A percentile compares a stretch with the other conserved stretches of the same genome.
Conservation (phyloP, 2,329 filamentous ascomycete genomes). For the Nemania abortiva region DNA sequence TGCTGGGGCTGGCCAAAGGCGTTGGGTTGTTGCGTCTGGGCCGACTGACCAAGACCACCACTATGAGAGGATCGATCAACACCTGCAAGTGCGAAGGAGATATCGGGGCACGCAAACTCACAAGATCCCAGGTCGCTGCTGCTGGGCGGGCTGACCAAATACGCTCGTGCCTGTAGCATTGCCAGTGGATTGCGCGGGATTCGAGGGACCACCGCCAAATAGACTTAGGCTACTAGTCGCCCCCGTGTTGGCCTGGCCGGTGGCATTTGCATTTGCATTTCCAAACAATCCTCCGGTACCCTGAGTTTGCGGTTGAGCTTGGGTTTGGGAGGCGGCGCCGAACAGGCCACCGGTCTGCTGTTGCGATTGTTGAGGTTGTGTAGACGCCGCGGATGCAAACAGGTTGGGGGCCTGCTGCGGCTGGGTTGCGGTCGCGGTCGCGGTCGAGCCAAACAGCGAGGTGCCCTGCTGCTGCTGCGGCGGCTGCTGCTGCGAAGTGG, state of each 20-base stretch:
- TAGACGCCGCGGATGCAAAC: constrained; percentile 51
- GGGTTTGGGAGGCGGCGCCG: constrained; percentile 39
- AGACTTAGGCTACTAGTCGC: constrained; percentile 48
- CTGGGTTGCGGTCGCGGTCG: constrained; percentile 40
- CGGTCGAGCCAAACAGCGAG: constrained; percentile 50
- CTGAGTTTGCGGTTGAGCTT: constrained; percentile 34
- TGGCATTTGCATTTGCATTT: constrained; percentile 34
- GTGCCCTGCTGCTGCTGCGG: constrained; percentile 48
- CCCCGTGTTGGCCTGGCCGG: constrained; percentile 38
- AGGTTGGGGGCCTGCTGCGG: constrained; percentile 46
- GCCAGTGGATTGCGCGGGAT: constrained; percentile 37
- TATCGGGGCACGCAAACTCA: constrained; percentile 40
- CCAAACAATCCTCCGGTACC: constrained; percentile 45
- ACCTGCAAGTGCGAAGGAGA: not conserved
- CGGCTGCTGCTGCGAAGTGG: constrained; percentile 44
- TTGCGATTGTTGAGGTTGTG: constrained; percentile 43
- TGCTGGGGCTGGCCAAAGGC: constrained; percentile 41
- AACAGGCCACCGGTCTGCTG: constrained; percentile 42
- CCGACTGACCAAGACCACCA: constrained; percentile 39
- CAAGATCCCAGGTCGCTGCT: constrained; percentile 49
- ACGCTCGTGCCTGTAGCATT: constrained; percentile 31
- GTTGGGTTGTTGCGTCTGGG: constrained; percentile 40
- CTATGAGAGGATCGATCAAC: constrained; percentile 31
- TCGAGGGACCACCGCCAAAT: constrained; percentile 43
- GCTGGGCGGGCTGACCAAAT: constrained; percentile 45